Evolutionary conservation across 768 basidiomycete species (phyloP), one percentile per base, ranked within the genome.

Genomic region (Hypholoma fasciculare): DNA sequence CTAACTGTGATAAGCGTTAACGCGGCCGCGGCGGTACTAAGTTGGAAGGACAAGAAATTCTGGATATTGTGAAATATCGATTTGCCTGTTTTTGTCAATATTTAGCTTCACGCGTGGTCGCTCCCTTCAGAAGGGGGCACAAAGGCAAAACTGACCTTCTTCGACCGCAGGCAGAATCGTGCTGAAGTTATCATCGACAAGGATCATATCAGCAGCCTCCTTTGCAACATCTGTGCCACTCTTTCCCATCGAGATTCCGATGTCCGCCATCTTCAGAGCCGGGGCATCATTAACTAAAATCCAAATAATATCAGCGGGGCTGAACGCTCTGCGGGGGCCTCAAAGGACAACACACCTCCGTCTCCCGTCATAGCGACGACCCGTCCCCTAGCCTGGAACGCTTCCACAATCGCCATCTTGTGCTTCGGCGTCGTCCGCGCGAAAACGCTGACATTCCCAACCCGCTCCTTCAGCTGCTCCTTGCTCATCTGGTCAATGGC

Each of bases 11-110:
- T 98, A 63, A 98, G 79, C n/a, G 92, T 88, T 63, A 98, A 77
- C 3, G 96, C 95, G 19, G 96, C 94, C 3, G 94, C 93, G n/a
- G 96, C 96, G 2, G 96, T 98, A 65, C 94, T 96, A 16, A 98
- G 84, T 72, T 98, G 96, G 83, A 98, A 98, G 42, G 92, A 85
- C 56, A 98, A 76, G 81, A 98, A 98, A 72, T 97, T 97, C 71
- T 98, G 96, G 67, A 98, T 96, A 67, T 98, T 98, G 75, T 98
- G 94, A 73, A 98, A 98, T 65, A 98, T 98, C 2, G 94, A 92
- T 89, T 97, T 94, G 57, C 92, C 92, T 90, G 60, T 36, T 19
- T 17, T 54, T 5, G 13, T 46, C 26, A 23, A 23, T 4, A 23
- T 1, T 23, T 23, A 23, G 23, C 23, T 23, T 23, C 23, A 23